Evolutionary conservation across 1,284 basidiomycete species (phyloP).

Genomic region (Chondrostereum purpureum): DNA sequence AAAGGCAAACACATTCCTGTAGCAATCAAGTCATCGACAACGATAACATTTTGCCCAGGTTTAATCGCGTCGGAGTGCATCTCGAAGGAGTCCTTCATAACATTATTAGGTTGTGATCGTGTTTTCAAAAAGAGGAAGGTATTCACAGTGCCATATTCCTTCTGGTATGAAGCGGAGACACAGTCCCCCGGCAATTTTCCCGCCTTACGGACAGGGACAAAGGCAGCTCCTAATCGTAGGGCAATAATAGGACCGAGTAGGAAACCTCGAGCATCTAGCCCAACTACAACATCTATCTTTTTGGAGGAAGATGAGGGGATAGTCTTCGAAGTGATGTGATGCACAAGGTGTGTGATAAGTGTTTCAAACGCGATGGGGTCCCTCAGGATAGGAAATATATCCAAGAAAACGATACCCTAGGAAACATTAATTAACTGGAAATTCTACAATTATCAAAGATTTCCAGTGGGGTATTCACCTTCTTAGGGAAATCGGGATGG

Average conservation of each 20-base stretch:
- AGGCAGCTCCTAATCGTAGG: slow-evolving; percentile 85
- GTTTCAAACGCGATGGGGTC: slow-evolving; percentile 84
- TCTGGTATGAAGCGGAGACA: slow-evolving; percentile 75
- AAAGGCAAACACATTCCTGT: slow-evolving; percentile 55
- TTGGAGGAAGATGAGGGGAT: slow-evolving; percentile 52
- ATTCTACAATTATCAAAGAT: slow-evolving; percentile 11
- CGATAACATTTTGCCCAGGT: slow-evolving; percentile 78
- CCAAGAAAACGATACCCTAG: slow-evolving; percentile 77
- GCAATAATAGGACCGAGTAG: slow-evolving; percentile 92
- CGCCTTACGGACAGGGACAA: slow-evolving; percentile 92
- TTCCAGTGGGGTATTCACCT: slow-evolving; percentile 50
- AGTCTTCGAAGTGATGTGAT: slow-evolving; percentile 80
- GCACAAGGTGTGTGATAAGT: slow-evolving; percentile 84
- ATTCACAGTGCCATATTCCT: slow-evolving; percentile 87
- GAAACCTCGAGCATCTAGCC: slow-evolving; percentile 95
- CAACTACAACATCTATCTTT: slow-evolving; percentile 93
- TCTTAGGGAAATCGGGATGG: slow-evolving; percentile 83
- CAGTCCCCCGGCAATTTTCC: slow-evolving; percentile 92
- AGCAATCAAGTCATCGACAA: slow-evolving; percentile 96
- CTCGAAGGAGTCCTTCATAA: slow-evolving; percentile 79
- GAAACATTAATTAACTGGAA: too few species aligned
- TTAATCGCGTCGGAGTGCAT: slow-evolving; percentile 88
- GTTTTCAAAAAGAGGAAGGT: slow-evolving; percentile 5
- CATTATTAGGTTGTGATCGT: slow-evolving; percentile 1
- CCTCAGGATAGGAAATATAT: slow-evolving; percentile 87